A percentile compares a stretch with the other conserved stretches of the same genome.
Evolutionary conservation across 257 asterid species (phyloP).

Genomic region (Salvia rosmarinus): DNA sequence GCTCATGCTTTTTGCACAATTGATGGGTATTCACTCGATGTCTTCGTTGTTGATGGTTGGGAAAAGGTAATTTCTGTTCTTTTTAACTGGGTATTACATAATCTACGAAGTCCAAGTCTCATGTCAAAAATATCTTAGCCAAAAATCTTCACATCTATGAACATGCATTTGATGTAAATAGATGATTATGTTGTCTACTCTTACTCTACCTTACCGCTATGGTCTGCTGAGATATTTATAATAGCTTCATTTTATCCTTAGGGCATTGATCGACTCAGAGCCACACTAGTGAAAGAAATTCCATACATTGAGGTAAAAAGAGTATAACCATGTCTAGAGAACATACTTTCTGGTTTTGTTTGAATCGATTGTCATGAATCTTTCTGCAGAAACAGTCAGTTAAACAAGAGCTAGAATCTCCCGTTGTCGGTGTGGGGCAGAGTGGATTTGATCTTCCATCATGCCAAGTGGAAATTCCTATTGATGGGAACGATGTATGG

Average conservation of each 20-base stretch:
- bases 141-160: background rate
- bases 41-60: constrained; percentile 87
- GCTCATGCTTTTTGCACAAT: constrained; percentile 94
- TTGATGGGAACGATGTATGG: constrained; percentile 72
- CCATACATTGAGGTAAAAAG: constrained; percentile 68
- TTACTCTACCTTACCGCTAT: background rate
- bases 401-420: constrained; percentile 41
- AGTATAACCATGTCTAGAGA: background rate
- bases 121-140: background rate
- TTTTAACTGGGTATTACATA: background rate
- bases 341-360: background rate
- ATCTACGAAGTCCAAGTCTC: background rate
- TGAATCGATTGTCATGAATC: constrained; percentile 11
- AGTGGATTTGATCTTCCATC: constrained; percentile 33
- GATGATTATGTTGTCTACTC: background rate
- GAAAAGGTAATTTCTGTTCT: constrained; percentile 57
- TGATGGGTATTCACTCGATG: constrained; percentile 93
- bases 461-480: constrained; percentile 54
- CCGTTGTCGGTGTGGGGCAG: constrained; percentile 38
- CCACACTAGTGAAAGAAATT: constrained; percentile 57
- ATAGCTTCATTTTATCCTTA: constrained; percentile 35
- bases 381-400: constrained; percentile 48
- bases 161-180: background rate
- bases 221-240: background rate
- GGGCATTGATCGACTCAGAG: constrained; percentile 68